Percentiles rank a stretch among this genome's conserved stretches.
phyloP scores from a whole-genome alignment of 768 basidiomycete genomes.

The Tylopilus sp. region DNA sequence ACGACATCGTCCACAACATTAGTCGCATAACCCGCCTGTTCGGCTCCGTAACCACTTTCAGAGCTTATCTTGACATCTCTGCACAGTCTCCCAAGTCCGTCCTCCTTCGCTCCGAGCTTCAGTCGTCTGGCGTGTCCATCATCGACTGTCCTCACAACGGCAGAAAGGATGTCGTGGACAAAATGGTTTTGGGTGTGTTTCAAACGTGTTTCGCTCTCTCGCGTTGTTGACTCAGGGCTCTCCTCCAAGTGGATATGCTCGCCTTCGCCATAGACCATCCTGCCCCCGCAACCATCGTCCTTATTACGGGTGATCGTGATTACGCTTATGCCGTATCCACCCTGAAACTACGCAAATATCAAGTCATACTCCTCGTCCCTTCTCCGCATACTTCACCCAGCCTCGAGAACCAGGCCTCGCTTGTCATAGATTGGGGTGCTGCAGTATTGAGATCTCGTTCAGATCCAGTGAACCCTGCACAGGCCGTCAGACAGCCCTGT shows the following conservation, averaged over 20 bases:
- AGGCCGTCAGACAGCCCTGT: conserved; percentile 24
- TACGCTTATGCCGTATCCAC: conserved; percentile 61
- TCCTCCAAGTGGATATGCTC: conserved; percentile 58
- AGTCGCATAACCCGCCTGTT: conserved; percentile 42
- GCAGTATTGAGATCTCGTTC: conserved; percentile 35
- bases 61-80: conserved; percentile 50
- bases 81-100: conserved; percentile 35
- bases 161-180: conserved; percentile 40
- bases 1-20: conserved; percentile 42
- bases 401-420: conserved; percentile 53
- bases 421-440: conserved; percentile 47
- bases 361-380: conserved; percentile 49
- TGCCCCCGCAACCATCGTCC: conserved; percentile 49
- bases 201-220: background rate
- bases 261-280: conserved; percentile 62
- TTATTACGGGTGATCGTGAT: conserved; percentile 68
- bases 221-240: conserved; percentile 1
- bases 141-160: conserved; percentile 34
- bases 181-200: conserved; percentile 43
- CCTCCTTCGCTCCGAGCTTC: conserved; percentile 39
- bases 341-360: conserved; percentile 51
- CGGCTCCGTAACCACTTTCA: conserved; percentile 48
- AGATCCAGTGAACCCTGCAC: conserved; percentile 14
- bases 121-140: conserved; percentile 43
- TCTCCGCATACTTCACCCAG: conserved; percentile 37